A percentile compares a stretch with the other conserved stretches of the same genome.
Conservation (phyloP, 306 rosid genomes). For the Inga leiocalycina region DNA sequence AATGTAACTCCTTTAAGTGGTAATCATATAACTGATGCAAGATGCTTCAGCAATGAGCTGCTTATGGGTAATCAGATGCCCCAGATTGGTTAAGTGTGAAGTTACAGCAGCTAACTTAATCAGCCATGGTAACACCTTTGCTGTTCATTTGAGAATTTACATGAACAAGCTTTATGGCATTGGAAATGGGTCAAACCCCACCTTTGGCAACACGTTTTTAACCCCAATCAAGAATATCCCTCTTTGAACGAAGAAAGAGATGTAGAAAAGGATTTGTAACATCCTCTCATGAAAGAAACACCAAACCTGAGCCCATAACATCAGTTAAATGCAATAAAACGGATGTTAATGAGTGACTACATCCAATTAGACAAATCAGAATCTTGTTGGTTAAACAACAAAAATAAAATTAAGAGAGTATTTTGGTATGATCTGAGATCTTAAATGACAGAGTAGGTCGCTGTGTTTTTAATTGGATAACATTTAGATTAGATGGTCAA, state of each 20-base stretch:
- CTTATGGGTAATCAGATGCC: constrained; percentile 28
- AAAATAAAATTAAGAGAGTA: constrained; percentile 12
- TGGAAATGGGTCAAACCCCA: not conserved
- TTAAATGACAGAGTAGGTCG: not conserved
- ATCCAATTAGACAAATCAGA: not conserved
- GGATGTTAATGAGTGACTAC: not conserved
- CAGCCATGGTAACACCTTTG: not conserved
- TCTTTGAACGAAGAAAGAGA: not conserved
- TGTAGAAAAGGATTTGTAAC: not conserved
- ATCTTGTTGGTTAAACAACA: constrained; percentile 9
- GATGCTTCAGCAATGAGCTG: constrained; percentile 28
- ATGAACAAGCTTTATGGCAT: not conserved
- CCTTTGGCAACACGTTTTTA: not conserved
- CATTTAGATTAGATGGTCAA: not conserved
- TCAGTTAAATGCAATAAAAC: not conserved
- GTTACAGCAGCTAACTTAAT: constrained; percentile 3
- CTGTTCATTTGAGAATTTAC: constrained; percentile 3
- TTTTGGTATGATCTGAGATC: constrained; percentile 7
- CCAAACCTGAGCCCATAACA: not conserved
- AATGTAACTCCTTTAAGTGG: constrained; percentile 38
- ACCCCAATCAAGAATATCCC: not conserved
- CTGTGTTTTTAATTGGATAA: not conserved
- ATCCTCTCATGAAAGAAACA: not conserved
- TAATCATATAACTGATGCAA: constrained; percentile 8
- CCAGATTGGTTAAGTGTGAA: constrained; percentile 6